Percentiles rank a stretch among this genome's conserved stretches.
These are phyloP conservation scores for Xylaria arbuscula DNA, from an alignment of 2,329 filamentous ascomycete genomes.

Conservation along the genomic window DNA sequence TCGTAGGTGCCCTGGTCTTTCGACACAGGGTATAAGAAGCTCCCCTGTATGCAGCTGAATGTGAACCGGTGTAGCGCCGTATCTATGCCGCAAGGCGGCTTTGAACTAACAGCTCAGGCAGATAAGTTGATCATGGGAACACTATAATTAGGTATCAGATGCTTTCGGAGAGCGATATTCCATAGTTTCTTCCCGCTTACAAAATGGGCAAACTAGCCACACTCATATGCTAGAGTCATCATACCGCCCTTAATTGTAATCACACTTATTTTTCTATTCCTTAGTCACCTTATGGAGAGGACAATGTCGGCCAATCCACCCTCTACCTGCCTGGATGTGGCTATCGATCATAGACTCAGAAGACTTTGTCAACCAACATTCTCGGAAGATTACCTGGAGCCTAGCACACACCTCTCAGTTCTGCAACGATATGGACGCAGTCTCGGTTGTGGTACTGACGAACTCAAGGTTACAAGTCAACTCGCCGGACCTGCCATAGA, in stretches of 20 bases:
- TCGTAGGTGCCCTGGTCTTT: background rate
- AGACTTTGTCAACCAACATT: constrained; percentile 15
- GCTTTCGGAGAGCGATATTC: background rate
- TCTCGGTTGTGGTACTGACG: constrained; percentile 4
- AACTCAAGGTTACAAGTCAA: constrained; percentile 15
- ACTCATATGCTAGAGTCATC: background rate
- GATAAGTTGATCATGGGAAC: background rate
- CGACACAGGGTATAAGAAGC: background rate
- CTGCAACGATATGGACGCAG: constrained; percentile 7
- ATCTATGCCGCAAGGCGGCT: background rate
- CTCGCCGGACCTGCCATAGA: constrained; percentile 22
- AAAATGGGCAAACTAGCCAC: background rate
- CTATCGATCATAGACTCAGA: constrained; percentile 24
- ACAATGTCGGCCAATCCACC: background rate
- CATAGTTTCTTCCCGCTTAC: background rate
- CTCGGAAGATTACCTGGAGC: background rate
- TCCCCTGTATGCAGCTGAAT: background rate
- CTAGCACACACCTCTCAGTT: constrained; percentile 18
- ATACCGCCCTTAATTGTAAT: background rate
- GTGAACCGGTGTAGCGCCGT: background rate
- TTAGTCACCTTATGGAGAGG: background rate
- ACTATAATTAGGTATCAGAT: background rate
- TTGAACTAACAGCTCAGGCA: background rate
- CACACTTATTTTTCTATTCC: background rate
- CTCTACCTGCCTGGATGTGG: constrained; percentile 18